Percentiles rank a stretch among this genome's conserved stretches.
Evolutionary conservation across 208 protist genomes (phyloP).

Genomic region (Acanthamoeba sp.): DNA sequence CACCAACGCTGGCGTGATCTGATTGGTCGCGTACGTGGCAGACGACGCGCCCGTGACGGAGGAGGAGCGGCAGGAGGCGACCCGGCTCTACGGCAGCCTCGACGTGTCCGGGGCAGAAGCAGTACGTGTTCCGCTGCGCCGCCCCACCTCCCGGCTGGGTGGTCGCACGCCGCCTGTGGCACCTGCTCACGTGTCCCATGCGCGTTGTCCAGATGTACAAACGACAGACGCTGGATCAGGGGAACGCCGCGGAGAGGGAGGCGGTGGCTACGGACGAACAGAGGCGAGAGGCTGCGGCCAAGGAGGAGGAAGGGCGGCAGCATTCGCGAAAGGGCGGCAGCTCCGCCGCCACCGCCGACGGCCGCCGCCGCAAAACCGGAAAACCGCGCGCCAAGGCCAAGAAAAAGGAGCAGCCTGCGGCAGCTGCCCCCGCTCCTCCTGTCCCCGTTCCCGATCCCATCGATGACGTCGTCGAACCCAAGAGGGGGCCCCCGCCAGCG

Average conservation of each 20-base stretch:
- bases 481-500: not conserved
- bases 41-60: conserved; percentile 41
- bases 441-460: too few species aligned
- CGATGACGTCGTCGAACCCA: not conserved
- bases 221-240: not conserved
- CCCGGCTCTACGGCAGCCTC: not conserved
- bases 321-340: not conserved
- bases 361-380: too few species aligned
- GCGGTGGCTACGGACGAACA: not conserved
- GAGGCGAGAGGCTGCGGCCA: not conserved
- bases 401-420: too few species aligned
- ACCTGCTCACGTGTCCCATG: too few species aligned
- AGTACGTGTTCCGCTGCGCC: not conserved
- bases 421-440: too few species aligned
- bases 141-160: not conserved
- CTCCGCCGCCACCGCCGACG: too few species aligned
- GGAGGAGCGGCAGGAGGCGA: conserved; percentile 7
- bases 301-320: not conserved
- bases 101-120: not conserved
- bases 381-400: too few species aligned
- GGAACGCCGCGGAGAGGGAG: not conserved
- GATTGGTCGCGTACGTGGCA: not conserved
- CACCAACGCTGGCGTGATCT: not conserved
- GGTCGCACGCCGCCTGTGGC: too few species aligned
- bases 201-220: not conserved